Conservation (phyloP, 192 early-diverging fungal genomes). For the Nowakowskiella sp. region DNA sequence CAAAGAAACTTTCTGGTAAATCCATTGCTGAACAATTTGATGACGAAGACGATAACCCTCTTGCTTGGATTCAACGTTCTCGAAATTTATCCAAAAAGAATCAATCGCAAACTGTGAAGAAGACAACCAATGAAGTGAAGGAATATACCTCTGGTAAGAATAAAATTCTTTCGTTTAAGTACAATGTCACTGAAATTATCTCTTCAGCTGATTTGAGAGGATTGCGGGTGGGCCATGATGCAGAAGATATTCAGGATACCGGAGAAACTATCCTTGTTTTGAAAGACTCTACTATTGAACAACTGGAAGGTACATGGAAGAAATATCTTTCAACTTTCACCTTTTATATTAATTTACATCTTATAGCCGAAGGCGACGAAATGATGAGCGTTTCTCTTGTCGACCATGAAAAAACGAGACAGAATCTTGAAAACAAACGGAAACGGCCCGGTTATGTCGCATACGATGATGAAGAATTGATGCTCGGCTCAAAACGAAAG, state of each 20-base stretch:
- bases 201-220: constrained; percentile 54
- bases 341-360: constrained; percentile 1
- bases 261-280: constrained; percentile 78
- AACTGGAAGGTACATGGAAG: constrained; percentile 26
- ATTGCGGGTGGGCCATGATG: constrained; percentile 62
- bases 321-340: constrained; percentile 6
- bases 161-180: constrained; percentile 4
- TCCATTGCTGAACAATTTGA: constrained; percentile 57
- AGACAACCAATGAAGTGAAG: constrained; percentile 27
- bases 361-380: constrained; percentile 58
- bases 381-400: constrained; percentile 61
- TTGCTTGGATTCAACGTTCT: constrained; percentile 60
- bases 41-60: constrained; percentile 37
- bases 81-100: constrained; percentile 44
- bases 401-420: constrained; percentile 56
- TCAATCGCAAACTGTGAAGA: constrained; percentile 25
- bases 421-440: constrained; percentile 69
- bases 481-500: constrained; percentile 41
- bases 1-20: constrained; percentile 51
- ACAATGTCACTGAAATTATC: constrained; percentile 3
- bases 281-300: constrained; percentile 71
- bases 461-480: constrained; percentile 70
- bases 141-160: constrained; percentile 14
- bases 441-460: constrained; percentile 58
- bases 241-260: constrained; percentile 58